A percentile compares a stretch with the other conserved stretches of the same genome.
These are phyloP conservation scores for Rhizopogon salebrosus DNA, from an alignment of 768 basidiomycete species.

Conservation along the genomic window DNA sequence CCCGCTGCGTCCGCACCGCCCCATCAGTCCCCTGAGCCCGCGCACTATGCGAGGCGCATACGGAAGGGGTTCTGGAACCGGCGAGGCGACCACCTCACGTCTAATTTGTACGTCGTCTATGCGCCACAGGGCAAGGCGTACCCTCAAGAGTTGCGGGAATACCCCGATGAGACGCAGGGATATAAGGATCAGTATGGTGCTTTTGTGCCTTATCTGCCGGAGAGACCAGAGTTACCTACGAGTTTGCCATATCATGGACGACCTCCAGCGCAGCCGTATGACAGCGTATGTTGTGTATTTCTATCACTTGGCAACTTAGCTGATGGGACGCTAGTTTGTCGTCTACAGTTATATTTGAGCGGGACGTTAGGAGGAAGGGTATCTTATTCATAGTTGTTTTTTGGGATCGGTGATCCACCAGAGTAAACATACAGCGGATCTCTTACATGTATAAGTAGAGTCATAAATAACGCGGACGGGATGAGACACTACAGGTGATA, in stretches of 20 bases:
- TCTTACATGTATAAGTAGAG: conserved; percentile 16
- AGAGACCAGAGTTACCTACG: conserved; percentile 54
- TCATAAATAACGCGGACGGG: conserved; percentile 16
- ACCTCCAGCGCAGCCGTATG: conserved; percentile 52
- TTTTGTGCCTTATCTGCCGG: conserved; percentile 34
- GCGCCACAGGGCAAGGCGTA: conserved; percentile 53
- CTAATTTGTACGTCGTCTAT: conserved; percentile 54
- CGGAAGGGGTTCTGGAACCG: conserved; percentile 69
- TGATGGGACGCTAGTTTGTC: conserved; percentile 29
- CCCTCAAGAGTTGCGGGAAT: conserved; percentile 54
- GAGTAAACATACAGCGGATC: not conserved
- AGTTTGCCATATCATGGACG: conserved; percentile 56
- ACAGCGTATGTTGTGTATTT: conserved; percentile 26
- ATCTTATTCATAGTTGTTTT: not conserved
- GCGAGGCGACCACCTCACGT: conserved; percentile 68
- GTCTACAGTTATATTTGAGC: conserved; percentile 29
- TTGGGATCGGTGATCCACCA: not conserved
- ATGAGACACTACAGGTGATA: conserved; percentile 5
- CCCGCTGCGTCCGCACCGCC: conserved; percentile 23
- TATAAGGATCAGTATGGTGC: conserved; percentile 51
- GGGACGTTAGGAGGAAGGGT: not conserved
- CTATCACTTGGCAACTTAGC: not conserved
- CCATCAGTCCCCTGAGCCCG: conserved; percentile 24
- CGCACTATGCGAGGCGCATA: conserved; percentile 25
- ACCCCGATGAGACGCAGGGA: conserved; percentile 50